These are phyloP conservation scores for Claviceps sorghi DNA, from an alignment of 2,329 filamentous ascomycete species.

Conservation along the genomic window DNA sequence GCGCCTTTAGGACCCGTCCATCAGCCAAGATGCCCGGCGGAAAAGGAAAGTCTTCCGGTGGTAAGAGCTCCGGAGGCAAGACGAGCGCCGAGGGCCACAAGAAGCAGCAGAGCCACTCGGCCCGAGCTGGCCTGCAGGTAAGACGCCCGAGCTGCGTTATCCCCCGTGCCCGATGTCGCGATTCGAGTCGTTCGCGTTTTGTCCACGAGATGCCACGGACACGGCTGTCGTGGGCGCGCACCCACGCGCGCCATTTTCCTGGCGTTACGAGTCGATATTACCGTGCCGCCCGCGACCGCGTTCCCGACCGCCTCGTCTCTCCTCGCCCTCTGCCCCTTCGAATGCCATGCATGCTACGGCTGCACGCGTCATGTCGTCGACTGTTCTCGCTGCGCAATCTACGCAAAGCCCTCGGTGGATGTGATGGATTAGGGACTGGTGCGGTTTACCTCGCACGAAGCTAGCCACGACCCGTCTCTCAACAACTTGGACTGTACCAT, in stretches of 20 bases:
- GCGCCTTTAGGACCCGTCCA: not conserved
- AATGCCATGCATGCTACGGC: not conserved
- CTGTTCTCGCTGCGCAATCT: not conserved
- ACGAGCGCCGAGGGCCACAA: constrained; percentile 49
- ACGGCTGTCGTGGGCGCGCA: constrained; percentile 5
- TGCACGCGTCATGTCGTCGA: not conserved
- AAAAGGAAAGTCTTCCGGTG: constrained; percentile 86
- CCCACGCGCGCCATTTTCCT: not conserved
- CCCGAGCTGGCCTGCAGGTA: constrained; percentile 91
- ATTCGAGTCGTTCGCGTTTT: not conserved
- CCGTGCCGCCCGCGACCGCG: not conserved
- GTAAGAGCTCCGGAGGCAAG: constrained; percentile 78
- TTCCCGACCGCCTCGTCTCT: not conserved
- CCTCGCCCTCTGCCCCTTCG: not conserved
- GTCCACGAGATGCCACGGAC: not conserved
- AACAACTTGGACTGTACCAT: not conserved
- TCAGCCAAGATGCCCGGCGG: constrained; percentile 53
- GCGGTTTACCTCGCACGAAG: not conserved
- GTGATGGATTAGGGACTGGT: not conserved
- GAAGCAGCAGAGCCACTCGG: constrained; percentile 92
- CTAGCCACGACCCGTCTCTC: not conserved
- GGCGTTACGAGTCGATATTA: constrained; percentile 9
- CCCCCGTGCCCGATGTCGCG: constrained; percentile 1
- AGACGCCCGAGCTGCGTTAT: constrained; percentile 16
- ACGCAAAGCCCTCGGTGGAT: not conserved